Evolutionary conservation across 2,329 filamentous ascomycete genomes (phyloP).

Genomic region (Nemania sp.): DNA sequence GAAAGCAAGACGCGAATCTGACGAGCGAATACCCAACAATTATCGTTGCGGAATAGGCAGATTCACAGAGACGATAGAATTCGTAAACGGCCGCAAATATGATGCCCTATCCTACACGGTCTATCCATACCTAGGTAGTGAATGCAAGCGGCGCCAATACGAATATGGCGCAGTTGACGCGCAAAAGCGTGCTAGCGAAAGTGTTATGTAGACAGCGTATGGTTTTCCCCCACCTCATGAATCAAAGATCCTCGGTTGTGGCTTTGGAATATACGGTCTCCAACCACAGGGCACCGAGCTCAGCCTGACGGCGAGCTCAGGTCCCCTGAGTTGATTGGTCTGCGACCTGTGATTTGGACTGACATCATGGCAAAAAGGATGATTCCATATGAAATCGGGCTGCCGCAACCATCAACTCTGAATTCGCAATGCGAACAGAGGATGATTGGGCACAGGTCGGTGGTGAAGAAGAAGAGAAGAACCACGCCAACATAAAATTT

Average conservation of each 20-base stretch:
- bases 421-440: conserved; percentile 62
- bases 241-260: conserved; percentile 89
- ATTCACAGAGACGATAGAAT: too few relatives aligned
- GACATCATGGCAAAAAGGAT: conserved; percentile 72
- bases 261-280: conserved; percentile 86
- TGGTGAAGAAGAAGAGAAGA: conserved; percentile 46
- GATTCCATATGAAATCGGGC: conserved; percentile 83
- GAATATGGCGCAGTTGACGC: too few relatives aligned
- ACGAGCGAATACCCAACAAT: too few relatives aligned
- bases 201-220: conserved; percentile 73
- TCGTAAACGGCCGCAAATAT: too few relatives aligned
- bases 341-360: conserved; percentile 96
- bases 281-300: conserved; percentile 63
- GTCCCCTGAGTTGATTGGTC: conserved; percentile 67
- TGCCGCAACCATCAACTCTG: conserved; percentile 80
- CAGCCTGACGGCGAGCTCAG: conserved; percentile 70
- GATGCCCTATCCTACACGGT: too few relatives aligned
- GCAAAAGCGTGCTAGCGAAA: too few relatives aligned
- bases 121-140: too few relatives aligned
- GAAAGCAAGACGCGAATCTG: too few relatives aligned
- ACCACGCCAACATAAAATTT: conserved; percentile 36
- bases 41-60: too few relatives aligned
- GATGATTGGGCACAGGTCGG: conserved; percentile 87
- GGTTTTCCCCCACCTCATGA: conserved; percentile 90
- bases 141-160: too few relatives aligned